phyloP scores from a whole-genome alignment of 208 protist genomes.

The Porcisia deanei region DNA sequence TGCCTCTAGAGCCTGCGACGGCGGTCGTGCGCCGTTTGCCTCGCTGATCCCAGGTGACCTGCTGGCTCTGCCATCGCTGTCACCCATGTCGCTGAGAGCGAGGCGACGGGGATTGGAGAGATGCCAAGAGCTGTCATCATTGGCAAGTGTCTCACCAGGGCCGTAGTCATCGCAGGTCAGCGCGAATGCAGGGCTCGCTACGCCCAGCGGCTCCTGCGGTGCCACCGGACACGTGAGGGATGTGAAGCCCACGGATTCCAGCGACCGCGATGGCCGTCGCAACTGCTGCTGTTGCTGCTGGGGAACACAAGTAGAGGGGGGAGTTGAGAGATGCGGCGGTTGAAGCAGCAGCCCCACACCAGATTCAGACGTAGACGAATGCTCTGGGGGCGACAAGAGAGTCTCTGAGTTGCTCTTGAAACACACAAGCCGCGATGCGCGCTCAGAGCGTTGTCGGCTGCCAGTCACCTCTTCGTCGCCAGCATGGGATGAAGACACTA shows the following conservation, averaged over 20 bases:
- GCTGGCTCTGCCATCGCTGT: not conserved
- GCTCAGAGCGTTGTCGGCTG: not conserved
- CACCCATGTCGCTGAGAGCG: not conserved
- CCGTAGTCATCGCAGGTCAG: conserved; percentile 1
- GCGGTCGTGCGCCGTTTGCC: conserved; percentile 9
- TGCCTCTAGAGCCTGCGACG: conserved; percentile 22
- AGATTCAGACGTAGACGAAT: not conserved
- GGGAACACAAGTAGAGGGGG: not conserved
- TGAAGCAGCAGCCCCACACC: not conserved
- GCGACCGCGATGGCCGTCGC: conserved; percentile 21
- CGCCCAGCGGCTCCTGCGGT: not conserved
- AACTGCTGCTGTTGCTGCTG: not conserved
- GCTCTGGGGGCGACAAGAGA: not conserved
- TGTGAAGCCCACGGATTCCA: conserved; percentile 2
- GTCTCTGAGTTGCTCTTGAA: not conserved
- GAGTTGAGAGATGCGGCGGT: not conserved
- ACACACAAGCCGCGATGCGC: not conserved
- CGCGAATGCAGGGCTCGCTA: not conserved
- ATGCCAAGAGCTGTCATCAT: not conserved
- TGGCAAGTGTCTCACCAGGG: not conserved
- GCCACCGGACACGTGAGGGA: not conserved
- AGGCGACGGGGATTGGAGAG: not conserved
- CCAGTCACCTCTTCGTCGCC: not conserved
- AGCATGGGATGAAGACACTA: not conserved
- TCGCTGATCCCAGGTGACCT: not conserved